Base-by-base conservation (phyloP, 768 basidiomycete genomes). In the Termitomyces sp. region DNA sequence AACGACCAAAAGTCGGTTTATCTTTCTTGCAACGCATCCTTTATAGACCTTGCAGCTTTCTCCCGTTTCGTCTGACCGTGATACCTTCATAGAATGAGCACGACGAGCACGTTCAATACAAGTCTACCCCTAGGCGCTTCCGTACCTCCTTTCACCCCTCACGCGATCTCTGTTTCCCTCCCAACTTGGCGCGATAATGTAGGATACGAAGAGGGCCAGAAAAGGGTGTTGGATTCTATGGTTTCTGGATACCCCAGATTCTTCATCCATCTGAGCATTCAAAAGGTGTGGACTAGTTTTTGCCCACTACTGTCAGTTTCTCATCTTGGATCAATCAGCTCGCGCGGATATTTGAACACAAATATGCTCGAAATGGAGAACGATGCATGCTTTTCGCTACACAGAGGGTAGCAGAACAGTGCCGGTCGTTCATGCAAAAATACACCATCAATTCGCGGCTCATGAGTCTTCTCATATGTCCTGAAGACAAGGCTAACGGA, bases 101-200 rank as follows among this genome's bases (percentile, higher is more conserved):
- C 57, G 28, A 58, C 58, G 1, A 60, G 28, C 18, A 58, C 58
- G 26, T 56, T 46, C 56, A 61, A 50, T 12, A 35, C 56, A n/a
- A 63, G 70, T 50, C 63, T 77, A 43, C 66, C 74, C 26, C 57
- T 81, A 4, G 88, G 88, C 4, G 66, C 70, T 26, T 61, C 87
- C 4, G 77, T 89, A 2, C 88, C 88, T 18, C 81, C 86, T 2
- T 77, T 82, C 67, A 88, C 84, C 4, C 84, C 87, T 12, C 95
- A 98, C 65, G 95, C 94, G 13, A 92, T 96, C 62, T 95, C 93
- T 2, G 93, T 96, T n/a, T 94, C 92, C 8, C 79, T 98, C 1
- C 95, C 95, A 0, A 94, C 84, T 32, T 98, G 95, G 95, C 74
- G 75, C 33, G 95, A 98, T 70, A 92, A 88, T 64, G 84, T 98